A percentile compares a stretch with the other conserved stretches of the same genome.
These are phyloP conservation scores for Sclerotinia spermophila DNA, from an alignment of 2,329 filamentous ascomycete species.

Conservation along the genomic window DNA sequence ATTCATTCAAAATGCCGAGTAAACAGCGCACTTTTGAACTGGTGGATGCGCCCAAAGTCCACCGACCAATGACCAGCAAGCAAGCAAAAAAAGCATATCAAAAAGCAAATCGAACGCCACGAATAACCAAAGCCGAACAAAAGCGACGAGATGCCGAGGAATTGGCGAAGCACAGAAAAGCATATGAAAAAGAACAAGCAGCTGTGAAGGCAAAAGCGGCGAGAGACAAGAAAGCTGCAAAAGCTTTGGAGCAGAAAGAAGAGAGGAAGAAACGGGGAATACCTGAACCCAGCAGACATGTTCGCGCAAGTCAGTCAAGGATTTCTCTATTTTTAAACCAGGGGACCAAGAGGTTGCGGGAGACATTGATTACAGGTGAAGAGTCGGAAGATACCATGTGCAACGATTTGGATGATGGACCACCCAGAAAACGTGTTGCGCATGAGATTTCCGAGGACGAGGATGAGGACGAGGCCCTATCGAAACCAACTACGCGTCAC, in stretches of 20 bases:
- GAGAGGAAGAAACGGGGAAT: conserved; percentile 50
- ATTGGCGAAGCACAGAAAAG: conserved; percentile 41
- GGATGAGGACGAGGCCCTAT: not conserved
- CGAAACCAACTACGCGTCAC: not conserved
- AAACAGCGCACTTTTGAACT: conserved; percentile 39
- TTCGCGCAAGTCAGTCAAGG: conserved; percentile 55
- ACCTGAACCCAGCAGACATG: conserved; percentile 47
- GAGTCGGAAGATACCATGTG: conserved; percentile 23
- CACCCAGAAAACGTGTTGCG: not conserved
- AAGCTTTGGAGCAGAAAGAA: conserved; percentile 48
- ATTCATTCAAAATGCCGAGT: not conserved
- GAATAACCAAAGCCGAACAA: conserved; percentile 41
- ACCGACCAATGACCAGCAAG: conserved; percentile 48
- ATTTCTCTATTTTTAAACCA: conserved; percentile 50
- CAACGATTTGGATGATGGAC: not conserved
- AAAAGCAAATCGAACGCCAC: conserved; percentile 42
- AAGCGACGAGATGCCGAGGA: conserved; percentile 41
- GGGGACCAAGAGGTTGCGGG: conserved; percentile 28
- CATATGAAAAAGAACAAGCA: conserved; percentile 53
- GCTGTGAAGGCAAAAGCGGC: conserved; percentile 48
- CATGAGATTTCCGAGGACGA: not conserved
- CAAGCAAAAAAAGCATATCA: conserved; percentile 47
- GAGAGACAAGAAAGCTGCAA: conserved; percentile 54
- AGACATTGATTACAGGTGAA: conserved; percentile 25
- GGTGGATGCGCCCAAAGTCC: conserved; percentile 34